phyloP scores from a whole-genome alignment of 257 asterid species.

The Catharanthus roseus region DNA sequence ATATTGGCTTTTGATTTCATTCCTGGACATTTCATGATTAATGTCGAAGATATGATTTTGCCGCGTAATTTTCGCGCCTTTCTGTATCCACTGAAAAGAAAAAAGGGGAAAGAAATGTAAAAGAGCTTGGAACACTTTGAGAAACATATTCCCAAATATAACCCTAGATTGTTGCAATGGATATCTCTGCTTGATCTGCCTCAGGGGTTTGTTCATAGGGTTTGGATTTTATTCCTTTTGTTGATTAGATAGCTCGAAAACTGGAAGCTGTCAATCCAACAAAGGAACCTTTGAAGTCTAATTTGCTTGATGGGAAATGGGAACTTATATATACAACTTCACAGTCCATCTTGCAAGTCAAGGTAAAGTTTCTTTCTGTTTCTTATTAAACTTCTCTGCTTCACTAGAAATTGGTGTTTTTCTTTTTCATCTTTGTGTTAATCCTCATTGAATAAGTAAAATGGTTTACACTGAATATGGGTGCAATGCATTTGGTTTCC shows the following conservation, averaged over 20 bases:
- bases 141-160: neutral
- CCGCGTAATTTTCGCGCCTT: neutral
- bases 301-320: slow-evolving; percentile 77
- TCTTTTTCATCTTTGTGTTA: neutral
- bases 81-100: neutral
- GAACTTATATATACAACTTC: slow-evolving; percentile 91
- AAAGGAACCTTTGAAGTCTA: slow-evolving; percentile 61
- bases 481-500: too few species aligned
- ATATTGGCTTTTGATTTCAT: neutral
- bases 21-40: neutral
- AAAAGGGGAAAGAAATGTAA: neutral
- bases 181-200: neutral
- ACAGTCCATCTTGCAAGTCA: slow-evolving; percentile 62
- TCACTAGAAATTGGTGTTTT: neutral
- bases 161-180: neutral
- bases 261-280: slow-evolving; percentile 70
- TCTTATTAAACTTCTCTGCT: neutral
- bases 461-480: neutral
- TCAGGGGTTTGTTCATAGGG: neutral
- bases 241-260: slow-evolving; percentile 51
- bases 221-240: slow-evolving; percentile 9
- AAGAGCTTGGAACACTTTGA: neutral
- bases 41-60: neutral
- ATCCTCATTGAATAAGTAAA: neutral
- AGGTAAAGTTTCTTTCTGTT: slow-evolving; percentile 26